A percentile compares a stretch with the other conserved stretches of the same genome.
Conservation (phyloP, 352 stramenopile genomes). For the Pelagophyceae sp. region DNA sequence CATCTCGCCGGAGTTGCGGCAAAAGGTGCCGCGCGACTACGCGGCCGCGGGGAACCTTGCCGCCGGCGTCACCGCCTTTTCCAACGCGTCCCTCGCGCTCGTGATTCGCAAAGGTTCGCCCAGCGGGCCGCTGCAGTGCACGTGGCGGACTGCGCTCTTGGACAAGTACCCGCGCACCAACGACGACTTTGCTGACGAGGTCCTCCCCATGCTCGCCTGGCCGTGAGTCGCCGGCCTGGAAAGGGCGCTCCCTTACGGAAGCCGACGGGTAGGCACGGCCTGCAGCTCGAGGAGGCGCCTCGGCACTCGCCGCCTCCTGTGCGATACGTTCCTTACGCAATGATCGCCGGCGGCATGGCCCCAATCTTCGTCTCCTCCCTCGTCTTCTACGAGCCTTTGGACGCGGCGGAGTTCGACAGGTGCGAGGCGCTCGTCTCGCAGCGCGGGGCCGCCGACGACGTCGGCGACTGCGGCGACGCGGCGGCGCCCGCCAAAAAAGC, state of each 20-base stretch:
- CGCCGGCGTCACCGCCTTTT: neutral
- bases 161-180: neutral
- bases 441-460: neutral
- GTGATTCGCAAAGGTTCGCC: neutral
- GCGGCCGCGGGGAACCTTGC: neutral
- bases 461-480: no score
- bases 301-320: neutral
- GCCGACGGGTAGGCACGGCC: neutral
- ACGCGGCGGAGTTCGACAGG: neutral
- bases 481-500: neutral
- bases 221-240: neutral
- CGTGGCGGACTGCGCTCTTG: neutral
- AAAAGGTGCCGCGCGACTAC: neutral
- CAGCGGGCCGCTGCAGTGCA: neutral
- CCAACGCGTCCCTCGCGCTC: neutral
- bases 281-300: neutral
- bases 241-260: neutral
- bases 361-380: neutral
- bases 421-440: neutral
- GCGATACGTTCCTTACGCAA: neutral
- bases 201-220: conserved; percentile 8
- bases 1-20: neutral
- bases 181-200: neutral
- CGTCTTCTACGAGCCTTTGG: neutral
- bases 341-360: neutral